Evolutionary conservation across 306 rosid genomes (phyloP), one percentile per base, ranked within the genome.

Genomic region (Corylus heterophylla): DNA sequence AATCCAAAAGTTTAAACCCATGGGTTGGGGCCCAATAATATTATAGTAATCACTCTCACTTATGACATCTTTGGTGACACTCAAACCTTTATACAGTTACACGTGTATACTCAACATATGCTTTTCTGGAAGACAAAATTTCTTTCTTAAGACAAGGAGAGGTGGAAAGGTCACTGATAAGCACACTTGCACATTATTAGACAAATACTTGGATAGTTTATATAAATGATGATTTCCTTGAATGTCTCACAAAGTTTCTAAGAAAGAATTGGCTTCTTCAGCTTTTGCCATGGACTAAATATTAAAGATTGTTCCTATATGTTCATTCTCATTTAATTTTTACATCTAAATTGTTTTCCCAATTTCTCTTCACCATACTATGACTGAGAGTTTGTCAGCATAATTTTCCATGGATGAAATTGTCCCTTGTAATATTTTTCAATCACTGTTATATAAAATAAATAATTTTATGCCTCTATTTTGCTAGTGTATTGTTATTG

Each of bases 401-500:
- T 27, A 71, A 56, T 49, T 76, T 25, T 70, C 42, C 47, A 44
- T 14, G 17, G 17, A 52, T 7, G 16, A 18, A 52, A 52, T 55
- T 55, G 29, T 49, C 20, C 18, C 37, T 17, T 75, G 54, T 71
- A 78, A 66, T 61, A 74, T 79, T 42, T 78, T 62, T 54, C 67
- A 83, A 22, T 55, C 76, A 77, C 48, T 42, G 47, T 71, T 73
- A 37, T 79, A 56, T 76, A 80, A 50, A 25, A 48, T 68, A 78
- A 50, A 56, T 72, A 74, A 74, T 49, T 17, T 75, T 14, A 59
- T 78, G 13, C 76, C 12, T 71, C 58, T 67, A 27, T 77, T 77
- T 86, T 77, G 54, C 64, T 87, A 92, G 98, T 94, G 98, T 83
- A 79, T 94, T 83, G 97, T 94, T 73, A 92, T 94, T 81, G 98